Evolutionary conservation across 2,329 filamentous ascomycete species (phyloP).

Genomic region (Penicillium sp.): DNA sequence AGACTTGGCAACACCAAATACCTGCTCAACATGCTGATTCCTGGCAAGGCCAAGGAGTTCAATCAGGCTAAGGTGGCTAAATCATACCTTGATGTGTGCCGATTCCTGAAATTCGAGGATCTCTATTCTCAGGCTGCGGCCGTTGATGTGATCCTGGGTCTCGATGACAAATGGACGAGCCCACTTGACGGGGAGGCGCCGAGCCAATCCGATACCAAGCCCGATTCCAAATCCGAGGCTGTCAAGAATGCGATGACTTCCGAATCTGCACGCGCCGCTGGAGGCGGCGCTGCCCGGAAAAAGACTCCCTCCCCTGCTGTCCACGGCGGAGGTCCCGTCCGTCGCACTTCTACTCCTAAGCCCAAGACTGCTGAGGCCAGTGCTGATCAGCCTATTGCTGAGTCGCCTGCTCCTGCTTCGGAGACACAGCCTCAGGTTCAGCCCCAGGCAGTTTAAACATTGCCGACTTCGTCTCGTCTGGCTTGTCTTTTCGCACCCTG

Average conservation of each 20-base stretch:
- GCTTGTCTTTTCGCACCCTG: neutral
- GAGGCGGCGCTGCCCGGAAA: slow-evolving; percentile 27
- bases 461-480: neutral
- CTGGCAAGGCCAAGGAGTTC: slow-evolving; percentile 70
- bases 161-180: slow-evolving; percentile 28
- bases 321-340: slow-evolving; percentile 34
- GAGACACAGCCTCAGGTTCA: slow-evolving; percentile 17
- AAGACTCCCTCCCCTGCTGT: slow-evolving; percentile 25
- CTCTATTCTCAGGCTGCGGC: slow-evolving; percentile 64
- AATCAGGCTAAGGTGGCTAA: slow-evolving; percentile 64
- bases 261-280: slow-evolving; percentile 37
- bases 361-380: slow-evolving; percentile 25
- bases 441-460: slow-evolving; percentile 19
- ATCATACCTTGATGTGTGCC: slow-evolving; percentile 70
- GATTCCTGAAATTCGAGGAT: slow-evolving; percentile 64
- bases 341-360: slow-evolving; percentile 33
- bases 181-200: slow-evolving; percentile 10
- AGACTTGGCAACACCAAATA: slow-evolving; percentile 93
- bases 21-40: slow-evolving; percentile 79
- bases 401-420: slow-evolving; percentile 21
- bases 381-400: slow-evolving; percentile 12
- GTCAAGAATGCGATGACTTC: slow-evolving; percentile 37
- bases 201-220: neutral
- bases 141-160: slow-evolving; percentile 61
- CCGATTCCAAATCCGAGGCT: slow-evolving; percentile 23